Base-by-base conservation (phyloP, 2,329 filamentous ascomycete genomes). In the Aspergillus arachidicola region DNA sequence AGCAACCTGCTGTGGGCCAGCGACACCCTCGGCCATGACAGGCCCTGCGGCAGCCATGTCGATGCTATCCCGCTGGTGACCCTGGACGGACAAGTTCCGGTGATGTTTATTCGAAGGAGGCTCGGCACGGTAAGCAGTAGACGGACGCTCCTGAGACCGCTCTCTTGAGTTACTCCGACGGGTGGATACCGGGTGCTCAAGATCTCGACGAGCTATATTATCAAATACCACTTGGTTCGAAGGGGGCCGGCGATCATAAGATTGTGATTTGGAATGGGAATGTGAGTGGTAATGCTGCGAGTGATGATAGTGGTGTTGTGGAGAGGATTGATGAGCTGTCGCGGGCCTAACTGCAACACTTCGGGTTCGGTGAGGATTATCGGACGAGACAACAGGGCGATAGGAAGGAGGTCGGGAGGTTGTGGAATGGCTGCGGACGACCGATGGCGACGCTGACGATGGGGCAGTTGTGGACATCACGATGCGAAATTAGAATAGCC, bases 131-230 rank as follows among this genome's bases (percentile, higher is more conserved):
- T 83, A 78, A 57, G 79, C 74, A 34, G 78, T 74, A 26, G 76
- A 74, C 61, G 76, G 72, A 61, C 76, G 75, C 68, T 80, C 77
- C 64, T 74, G 76, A 64, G 72, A 83, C 64, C 84, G 83, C 72
- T 92, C 90, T 75, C 84, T 85, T 71, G 88, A 90, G 64, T 86
- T 84, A 80, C 85, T 88, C 79, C 88, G 85, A 60, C 86, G 87
- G 79, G 83, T 84, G 69, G 80, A 77, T 58, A 78, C 70, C 43
- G 86, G 81, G 59, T 85, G 82, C 80, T 94, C 92, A 82, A 89
- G 89, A 79, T 95, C 91, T 77, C 89, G 84, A 72, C 90, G 87
- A 61, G 84, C 82, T 69, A 86, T 83, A 74, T 80, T 82, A 61
- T 80, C 80, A 51, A 87, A 80, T 51, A 81, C 79, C 56, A 77